phyloP scores from a whole-genome alignment of 2,329 filamentous ascomycete genomes.

The Colletotrichum tabaci region DNA sequence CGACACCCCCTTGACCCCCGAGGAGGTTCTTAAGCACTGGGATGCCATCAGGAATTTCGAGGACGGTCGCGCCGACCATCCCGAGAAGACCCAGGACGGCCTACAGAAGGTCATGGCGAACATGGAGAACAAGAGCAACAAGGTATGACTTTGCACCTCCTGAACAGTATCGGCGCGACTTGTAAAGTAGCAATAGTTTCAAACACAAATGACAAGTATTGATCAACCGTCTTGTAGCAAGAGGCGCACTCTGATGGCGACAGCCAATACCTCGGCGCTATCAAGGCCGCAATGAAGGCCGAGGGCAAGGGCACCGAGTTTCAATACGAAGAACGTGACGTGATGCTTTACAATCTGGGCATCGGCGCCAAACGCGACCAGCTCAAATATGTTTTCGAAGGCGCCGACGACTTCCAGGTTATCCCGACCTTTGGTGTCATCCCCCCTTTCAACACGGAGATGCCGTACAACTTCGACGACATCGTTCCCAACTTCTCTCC shows the following conservation, averaged over 20 bases:
- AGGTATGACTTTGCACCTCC: constrained; percentile 65
- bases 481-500: constrained; percentile 96
- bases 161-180: constrained; percentile 3
- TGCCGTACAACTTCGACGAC: constrained; percentile 84
- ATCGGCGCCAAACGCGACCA: constrained; percentile 93
- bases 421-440: constrained; percentile 97
- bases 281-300: constrained; percentile 81
- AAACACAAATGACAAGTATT: constrained; percentile 29
- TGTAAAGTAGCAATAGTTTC: constrained; percentile 45
- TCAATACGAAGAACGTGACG: constrained; percentile 87
- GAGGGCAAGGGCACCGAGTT: constrained; percentile 82
- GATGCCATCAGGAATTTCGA: constrained; percentile 88
- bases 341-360: constrained; percentile 96
- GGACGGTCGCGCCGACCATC: constrained; percentile 88
- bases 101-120: constrained; percentile 85
- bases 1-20: constrained; percentile 85
- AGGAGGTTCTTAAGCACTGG: constrained; percentile 85
- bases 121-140: constrained; percentile 80
- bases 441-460: constrained; percentile 88
- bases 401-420: constrained; percentile 91
- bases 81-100: constrained; percentile 82
- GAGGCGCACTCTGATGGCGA: constrained; percentile 37
- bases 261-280: constrained; percentile 78
- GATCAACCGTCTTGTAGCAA: constrained; percentile 43
- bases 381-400: constrained; percentile 90